phyloP scores from a whole-genome alignment of 2,329 filamentous ascomycete species.

The Sporothrix protearum region DNA sequence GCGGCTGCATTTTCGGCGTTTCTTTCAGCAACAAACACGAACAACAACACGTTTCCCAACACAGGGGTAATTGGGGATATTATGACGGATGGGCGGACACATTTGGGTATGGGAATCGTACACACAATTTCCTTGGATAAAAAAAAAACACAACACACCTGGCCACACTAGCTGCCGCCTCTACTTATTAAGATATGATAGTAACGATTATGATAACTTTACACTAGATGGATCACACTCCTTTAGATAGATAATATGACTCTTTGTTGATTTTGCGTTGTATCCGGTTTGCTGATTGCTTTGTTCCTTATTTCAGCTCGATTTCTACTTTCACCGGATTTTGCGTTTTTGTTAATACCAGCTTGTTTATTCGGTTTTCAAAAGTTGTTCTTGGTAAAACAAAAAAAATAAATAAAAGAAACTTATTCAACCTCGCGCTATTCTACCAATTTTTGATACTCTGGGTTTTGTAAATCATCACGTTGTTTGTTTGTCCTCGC shows the following conservation, averaged over 20 bases:
- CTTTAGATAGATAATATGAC: slow-evolving; percentile 1
- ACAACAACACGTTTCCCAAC: background rate
- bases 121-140: background rate
- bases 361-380: too few species aligned
- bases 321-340: too few species aligned
- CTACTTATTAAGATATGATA: background rate
- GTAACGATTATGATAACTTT: slow-evolving; percentile 1
- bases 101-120: background rate
- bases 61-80: background rate
- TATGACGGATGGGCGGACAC: background rate
- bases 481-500: too few species aligned
- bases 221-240: slow-evolving; percentile 8
- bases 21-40: background rate
- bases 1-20: background rate
- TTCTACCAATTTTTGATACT: too few species aligned
- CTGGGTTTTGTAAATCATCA: too few species aligned
- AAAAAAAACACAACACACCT: background rate
- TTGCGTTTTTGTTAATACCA: too few species aligned
- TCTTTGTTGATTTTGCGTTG: background rate
- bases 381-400: too few species aligned
- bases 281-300: too few species aligned
- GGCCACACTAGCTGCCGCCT: background rate
- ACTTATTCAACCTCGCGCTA: too few species aligned
- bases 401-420: too few species aligned
- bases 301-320: too few species aligned